A percentile compares a stretch with the other conserved stretches of the same genome.
These are phyloP conservation scores for Cruciata laevipes DNA, from an alignment of 257 asterid genomes.

Conservation along the genomic window DNA sequence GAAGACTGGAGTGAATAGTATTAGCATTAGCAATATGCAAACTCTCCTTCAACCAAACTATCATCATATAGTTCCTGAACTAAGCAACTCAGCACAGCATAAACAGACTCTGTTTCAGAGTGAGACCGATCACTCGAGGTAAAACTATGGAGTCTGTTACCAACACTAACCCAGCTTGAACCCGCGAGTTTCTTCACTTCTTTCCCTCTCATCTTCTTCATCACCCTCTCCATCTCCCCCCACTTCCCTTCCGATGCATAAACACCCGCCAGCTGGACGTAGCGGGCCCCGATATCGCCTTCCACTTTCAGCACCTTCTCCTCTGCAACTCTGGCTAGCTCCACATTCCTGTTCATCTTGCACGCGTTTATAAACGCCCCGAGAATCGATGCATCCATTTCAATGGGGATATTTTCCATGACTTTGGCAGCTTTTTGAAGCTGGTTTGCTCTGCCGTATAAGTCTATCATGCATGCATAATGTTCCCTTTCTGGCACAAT, in stretches of 20 bases:
- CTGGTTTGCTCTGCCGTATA: slow-evolving; percentile 77
- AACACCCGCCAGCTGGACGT: slow-evolving; percentile 68
- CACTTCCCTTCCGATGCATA: slow-evolving; percentile 76
- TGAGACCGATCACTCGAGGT: slow-evolving; percentile 65
- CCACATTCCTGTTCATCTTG: slow-evolving; percentile 48
- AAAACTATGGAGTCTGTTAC: slow-evolving; percentile 47
- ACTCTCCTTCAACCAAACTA: slow-evolving; percentile 10
- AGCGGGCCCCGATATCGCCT: slow-evolving; percentile 56
- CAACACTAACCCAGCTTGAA: slow-evolving; percentile 73
- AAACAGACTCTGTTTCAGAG: slow-evolving; percentile 42
- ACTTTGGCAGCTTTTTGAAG: slow-evolving; percentile 58
- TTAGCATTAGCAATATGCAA: background rate
- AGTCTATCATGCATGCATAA: slow-evolving; percentile 91
- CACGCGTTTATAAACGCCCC: slow-evolving; percentile 79
- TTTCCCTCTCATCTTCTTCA: slow-evolving; percentile 80
- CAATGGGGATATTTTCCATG: slow-evolving; percentile 54
- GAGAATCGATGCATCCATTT: slow-evolving; percentile 52
- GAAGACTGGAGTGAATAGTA: background rate
- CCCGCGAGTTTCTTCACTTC: slow-evolving; percentile 68
- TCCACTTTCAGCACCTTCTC: slow-evolving; percentile 48
- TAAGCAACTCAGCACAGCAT: slow-evolving; percentile 43
- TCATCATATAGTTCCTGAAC: slow-evolving; percentile 31
- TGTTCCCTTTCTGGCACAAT: slow-evolving; percentile 70
- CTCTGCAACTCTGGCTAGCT: slow-evolving; percentile 62
- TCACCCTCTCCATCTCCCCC: slow-evolving; percentile 78